These are phyloP conservation scores for Craterostigma plantagineum DNA, from an alignment of 257 asterid species.

Conservation along the genomic window DNA sequence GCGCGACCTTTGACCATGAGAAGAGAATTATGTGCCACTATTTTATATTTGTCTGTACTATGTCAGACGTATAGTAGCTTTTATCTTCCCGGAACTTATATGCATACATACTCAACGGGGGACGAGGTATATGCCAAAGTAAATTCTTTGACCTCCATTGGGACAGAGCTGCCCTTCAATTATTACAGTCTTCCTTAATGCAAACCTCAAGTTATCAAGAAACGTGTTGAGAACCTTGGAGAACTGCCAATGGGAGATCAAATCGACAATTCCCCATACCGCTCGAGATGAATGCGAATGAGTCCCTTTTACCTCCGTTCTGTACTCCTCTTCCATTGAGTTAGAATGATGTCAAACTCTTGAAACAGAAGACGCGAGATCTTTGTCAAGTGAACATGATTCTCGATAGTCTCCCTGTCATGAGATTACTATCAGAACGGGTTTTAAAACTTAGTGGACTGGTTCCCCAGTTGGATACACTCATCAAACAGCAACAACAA, in stretches of 20 bases:
- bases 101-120: neutral
- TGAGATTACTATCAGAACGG: too few relatives aligned
- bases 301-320: neutral
- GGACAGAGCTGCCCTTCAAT: slow-evolving; percentile 1
- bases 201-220: neutral
- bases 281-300: too few relatives aligned
- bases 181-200: slow-evolving; percentile 2
- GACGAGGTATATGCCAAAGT: neutral
- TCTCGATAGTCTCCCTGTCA: too few relatives aligned
- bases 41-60: neutral
- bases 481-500: too few relatives aligned
- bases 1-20: neutral
- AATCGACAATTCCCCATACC: neutral
- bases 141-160: neutral
- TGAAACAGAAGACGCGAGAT: too few relatives aligned
- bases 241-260: too few relatives aligned
- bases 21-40: neutral
- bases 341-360: too few relatives aligned
- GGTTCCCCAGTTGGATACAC: slow-evolving; percentile 3
- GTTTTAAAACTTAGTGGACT: too few relatives aligned
- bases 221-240: slow-evolving; percentile 1
- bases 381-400: too few relatives aligned
- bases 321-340: too few relatives aligned
- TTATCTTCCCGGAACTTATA: slow-evolving; percentile 1
- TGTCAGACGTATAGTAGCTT: neutral